Evolutionary conservation across 202 grass and related monocot species (phyloP).

Genomic region (Hordeum pubiflorum): DNA sequence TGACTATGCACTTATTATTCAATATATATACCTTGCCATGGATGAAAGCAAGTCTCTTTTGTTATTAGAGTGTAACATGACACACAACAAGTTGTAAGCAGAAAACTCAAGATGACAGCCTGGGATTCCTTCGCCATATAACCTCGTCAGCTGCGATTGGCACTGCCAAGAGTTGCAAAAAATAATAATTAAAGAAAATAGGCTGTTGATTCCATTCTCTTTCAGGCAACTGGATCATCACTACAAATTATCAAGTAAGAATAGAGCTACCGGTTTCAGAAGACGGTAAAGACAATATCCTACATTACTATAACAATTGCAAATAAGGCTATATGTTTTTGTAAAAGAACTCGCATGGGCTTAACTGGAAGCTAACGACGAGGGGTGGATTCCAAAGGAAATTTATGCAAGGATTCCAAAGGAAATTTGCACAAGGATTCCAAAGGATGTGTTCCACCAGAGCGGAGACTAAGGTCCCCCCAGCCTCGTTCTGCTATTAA

Average conservation of each 20-base stretch:
- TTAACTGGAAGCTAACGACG: background rate
- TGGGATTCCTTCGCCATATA: slow-evolving; percentile 67
- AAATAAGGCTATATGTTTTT: background rate
- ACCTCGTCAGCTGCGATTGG: slow-evolving; percentile 76
- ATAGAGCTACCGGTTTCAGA: background rate
- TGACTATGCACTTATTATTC: background rate
- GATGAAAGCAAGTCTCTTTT: slow-evolving; percentile 78
- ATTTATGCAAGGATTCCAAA: background rate
- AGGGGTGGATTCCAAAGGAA: background rate
- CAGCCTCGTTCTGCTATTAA: background rate
- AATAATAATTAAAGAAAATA: slow-evolving; percentile 27
- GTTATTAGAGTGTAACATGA: slow-evolving; percentile 72
- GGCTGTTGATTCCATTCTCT: background rate
- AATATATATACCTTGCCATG: slow-evolving; percentile 63
- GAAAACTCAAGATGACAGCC: slow-evolving; percentile 80
- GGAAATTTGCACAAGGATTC: background rate
- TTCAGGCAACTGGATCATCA: background rate
- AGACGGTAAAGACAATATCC: background rate
- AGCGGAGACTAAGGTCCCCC: background rate
- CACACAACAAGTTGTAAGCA: slow-evolving; percentile 73
- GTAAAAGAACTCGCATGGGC: background rate
- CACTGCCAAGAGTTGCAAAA: slow-evolving; percentile 56
- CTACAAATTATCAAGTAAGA: slow-evolving; percentile 1
- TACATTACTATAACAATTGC: background rate
- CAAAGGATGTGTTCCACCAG: background rate